Evolutionary conservation across 352 stramenopile genomes (phyloP).

Genomic region (Globisporangium parvum): DNA sequence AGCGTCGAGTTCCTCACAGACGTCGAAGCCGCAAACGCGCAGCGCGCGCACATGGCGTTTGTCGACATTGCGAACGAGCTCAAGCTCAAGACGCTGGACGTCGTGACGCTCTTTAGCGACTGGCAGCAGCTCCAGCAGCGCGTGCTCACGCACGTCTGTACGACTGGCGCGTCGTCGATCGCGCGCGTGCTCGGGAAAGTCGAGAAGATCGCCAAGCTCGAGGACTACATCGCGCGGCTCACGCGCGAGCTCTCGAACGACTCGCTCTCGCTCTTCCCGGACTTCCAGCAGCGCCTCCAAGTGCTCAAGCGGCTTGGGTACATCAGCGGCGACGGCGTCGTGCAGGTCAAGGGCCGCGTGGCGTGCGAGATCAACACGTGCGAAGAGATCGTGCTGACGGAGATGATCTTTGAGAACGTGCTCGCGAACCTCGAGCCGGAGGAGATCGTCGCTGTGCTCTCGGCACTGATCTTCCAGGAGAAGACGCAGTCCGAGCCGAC

Average conservation of each 20-base stretch:
- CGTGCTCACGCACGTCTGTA: slow-evolving; percentile 48
- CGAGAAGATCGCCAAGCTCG: slow-evolving; percentile 68
- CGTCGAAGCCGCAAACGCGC: slow-evolving; percentile 64
- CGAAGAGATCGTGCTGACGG: slow-evolving; percentile 96
- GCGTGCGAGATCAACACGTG: slow-evolving; percentile 98
- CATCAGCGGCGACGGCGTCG: slow-evolving; percentile 82
- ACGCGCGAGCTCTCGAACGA: slow-evolving; percentile 77
- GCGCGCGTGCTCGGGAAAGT: slow-evolving; percentile 58
- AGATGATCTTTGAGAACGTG: slow-evolving; percentile 99
- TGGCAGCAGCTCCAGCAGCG: slow-evolving; percentile 55
- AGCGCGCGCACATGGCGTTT: slow-evolving; percentile 41
- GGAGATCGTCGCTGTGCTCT: slow-evolving; percentile 96
- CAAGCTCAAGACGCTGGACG: slow-evolving; percentile 76
- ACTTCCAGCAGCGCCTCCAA: slow-evolving; percentile 94
- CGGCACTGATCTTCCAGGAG: slow-evolving; percentile 96
- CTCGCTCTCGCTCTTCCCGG: slow-evolving; percentile 93
- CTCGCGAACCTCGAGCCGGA: slow-evolving; percentile 94
- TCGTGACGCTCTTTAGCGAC: slow-evolving; percentile 51
- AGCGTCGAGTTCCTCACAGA: slow-evolving; percentile 65
- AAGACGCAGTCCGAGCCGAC: slow-evolving; percentile 80
- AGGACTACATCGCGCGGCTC: slow-evolving; percentile 56
- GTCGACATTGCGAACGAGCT: slow-evolving; percentile 72
- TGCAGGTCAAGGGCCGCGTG: slow-evolving; percentile 95
- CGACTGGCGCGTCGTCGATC: slow-evolving; percentile 16
- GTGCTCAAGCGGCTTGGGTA: slow-evolving; percentile 94